Evolutionary conservation across 2,329 filamentous ascomycete genomes (phyloP).

Genomic region (Colletotrichum eremochloae): DNA sequence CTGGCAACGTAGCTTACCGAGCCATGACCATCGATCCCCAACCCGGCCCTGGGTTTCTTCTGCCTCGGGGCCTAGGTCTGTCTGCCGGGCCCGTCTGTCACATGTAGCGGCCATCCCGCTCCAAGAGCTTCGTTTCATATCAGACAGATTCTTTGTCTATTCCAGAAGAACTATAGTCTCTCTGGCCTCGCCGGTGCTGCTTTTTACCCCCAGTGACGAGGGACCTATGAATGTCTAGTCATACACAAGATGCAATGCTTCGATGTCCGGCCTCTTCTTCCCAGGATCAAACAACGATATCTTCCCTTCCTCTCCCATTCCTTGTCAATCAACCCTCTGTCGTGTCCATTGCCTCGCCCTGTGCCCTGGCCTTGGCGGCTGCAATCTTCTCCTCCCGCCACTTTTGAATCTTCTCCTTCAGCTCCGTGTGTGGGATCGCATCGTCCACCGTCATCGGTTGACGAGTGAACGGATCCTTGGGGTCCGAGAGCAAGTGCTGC

Average conservation of each 20-base stretch:
- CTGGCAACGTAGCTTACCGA: background rate
- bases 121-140: background rate
- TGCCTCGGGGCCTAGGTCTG: background rate
- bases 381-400: constrained; percentile 68
- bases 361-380: constrained; percentile 54
- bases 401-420: constrained; percentile 63
- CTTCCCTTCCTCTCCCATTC: background rate
- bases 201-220: background rate
- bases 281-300: constrained; percentile 7
- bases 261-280: background rate
- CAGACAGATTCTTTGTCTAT: constrained; percentile 8
- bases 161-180: background rate
- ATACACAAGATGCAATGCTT: background rate
- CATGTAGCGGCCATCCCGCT: constrained; percentile 23
- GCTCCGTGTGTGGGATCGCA: constrained; percentile 64
- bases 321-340: constrained; percentile 49
- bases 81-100: constrained; percentile 4
- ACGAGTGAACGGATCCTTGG: constrained; percentile 71
- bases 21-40: background rate
- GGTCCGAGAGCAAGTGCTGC: constrained; percentile 72
- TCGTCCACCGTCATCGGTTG: constrained; percentile 73
- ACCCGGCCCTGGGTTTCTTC: background rate
- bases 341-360: constrained; percentile 60
- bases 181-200: background rate
- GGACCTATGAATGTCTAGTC: constrained; percentile 7